Base-by-base conservation (phyloP, 2,329 filamentous ascomycete species). In the Dichotomopilus funicola region DNA sequence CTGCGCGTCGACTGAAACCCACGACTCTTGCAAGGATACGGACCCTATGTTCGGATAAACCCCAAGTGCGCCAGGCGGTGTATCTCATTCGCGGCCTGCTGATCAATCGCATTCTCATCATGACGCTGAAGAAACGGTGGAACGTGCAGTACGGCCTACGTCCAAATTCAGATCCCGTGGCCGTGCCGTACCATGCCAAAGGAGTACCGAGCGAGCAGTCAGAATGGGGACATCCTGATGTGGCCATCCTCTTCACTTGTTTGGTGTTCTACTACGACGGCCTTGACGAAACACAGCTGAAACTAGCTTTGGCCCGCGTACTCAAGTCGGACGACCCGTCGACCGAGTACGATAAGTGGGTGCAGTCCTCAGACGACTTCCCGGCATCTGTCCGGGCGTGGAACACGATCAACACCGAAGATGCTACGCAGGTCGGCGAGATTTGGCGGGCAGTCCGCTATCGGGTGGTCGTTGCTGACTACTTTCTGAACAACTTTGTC, bases 141-240 rank as follows among this genome's bases (percentile, higher is more conserved):
- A 84, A 85, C 37, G 85, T 90, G 0, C 75, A 80, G 42, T 90
- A 85, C 47, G 82, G 82, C 0, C 67, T 85, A 0, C 76, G 83
- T 59, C 75, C 78, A 0, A 41, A 56, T 0, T 73, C 86, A 11
- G 72, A 77, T 42, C 81, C 82, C 0, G 77, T 87, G 5, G 85
- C 86, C 0, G 86, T 89, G 0, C 86, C 86, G 0, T 89, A 78
- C 49, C 74, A 80, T 9, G 82, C 83, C 0, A 88, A 89, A 55
- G 86, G 85, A 1, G 73, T 77, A 0, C 85, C 86, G 0, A 78
- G 76, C 0, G 77, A 80, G 0, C 75, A 80, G 11, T 79, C 83
- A 0, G 86, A 89, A 61, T 89, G 79, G 64, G 81, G 83, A 0
- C 85, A 89, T 61, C 83, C 85, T 0, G 77, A 89, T 61, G 82